Evolutionary conservation across 306 rosid species (phyloP), one percentile per base, ranked within the genome.

Genomic region (Quillaja saponaria): DNA sequence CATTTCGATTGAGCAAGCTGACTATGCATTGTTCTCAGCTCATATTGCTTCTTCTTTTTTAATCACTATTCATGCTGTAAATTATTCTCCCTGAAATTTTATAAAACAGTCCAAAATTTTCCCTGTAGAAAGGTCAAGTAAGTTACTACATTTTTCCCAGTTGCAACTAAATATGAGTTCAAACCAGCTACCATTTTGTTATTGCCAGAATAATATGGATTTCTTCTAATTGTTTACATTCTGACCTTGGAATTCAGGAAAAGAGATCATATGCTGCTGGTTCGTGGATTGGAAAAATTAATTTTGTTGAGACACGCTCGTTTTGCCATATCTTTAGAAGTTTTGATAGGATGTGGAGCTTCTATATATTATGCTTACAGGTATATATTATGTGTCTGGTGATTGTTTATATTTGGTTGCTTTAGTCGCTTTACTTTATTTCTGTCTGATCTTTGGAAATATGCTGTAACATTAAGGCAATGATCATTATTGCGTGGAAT

Each of bases 291-390:
- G 96, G 96, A 40, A 92, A 92, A 81, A 59, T 75, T 57, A 82
- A 92, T 57, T 92, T 88, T 83, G 96, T 92, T 8, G 98, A 92
- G 76, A 84, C 86, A 63, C 98, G 96, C 74, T 68, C 40, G 40
- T 37, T 37, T 84, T 82, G 92, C 86, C 98, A 92, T 73, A 53
- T 92, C 55, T 86, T 92, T 80, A 82, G 98, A 80, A 92, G 96
- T 71, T 92, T 92, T 68, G 95, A 92, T 68, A 84, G 96, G 69
- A 86, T 92, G 96, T 92, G 98, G 96, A 86, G 85, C 87, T 88
- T 92, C 68, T 92, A 73, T 74, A 88, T 92, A 49, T 70, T 92
- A 69, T 68, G 79, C 78, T 84, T 92, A 70, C 98, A 92, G 95
- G 98, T 92, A 75, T 10, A n/a, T n/a, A 53, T 13, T n/a, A n/a